Conservation (phyloP, 805 yeast genomes). For the Starmerella potacharoeniae region DNA sequence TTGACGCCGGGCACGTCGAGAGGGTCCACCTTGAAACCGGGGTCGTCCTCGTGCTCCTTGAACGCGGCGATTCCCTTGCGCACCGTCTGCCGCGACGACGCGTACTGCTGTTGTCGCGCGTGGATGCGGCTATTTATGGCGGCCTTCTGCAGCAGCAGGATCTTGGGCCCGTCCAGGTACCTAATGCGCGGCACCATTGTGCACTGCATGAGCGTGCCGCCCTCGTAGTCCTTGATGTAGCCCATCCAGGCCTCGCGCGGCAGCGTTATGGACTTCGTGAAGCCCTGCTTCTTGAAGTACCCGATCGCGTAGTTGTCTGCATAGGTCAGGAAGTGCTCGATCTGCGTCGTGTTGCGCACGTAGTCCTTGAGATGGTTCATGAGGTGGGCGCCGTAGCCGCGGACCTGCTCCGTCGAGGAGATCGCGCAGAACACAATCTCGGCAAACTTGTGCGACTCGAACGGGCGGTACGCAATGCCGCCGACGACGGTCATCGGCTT, state of each 20-base stretch:
- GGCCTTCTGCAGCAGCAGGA: constrained; percentile 77
- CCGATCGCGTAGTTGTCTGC: constrained; percentile 99
- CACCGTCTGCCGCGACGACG: constrained; percentile 6
- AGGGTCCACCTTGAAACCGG: constrained; percentile 46
- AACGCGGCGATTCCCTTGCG: constrained; percentile 71
- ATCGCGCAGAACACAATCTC: constrained; percentile 98
- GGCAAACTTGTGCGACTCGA: constrained; percentile 81
- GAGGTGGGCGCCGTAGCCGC: constrained; percentile 97
- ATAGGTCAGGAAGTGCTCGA: constrained; percentile 79
- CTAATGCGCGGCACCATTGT: constrained; percentile 81
- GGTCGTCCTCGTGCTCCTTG: constrained; percentile 31
- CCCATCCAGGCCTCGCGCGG: constrained; percentile 94
- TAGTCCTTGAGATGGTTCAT: constrained; percentile 97
- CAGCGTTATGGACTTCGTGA: constrained; percentile 84
- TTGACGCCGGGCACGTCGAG: constrained; percentile 75
- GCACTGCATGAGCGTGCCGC: constrained; percentile 97
- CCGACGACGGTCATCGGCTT: constrained; percentile 94
- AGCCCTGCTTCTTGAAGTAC: constrained; percentile 95
- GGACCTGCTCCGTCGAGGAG: constrained; percentile 90
- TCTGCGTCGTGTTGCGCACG: constrained; percentile 75
- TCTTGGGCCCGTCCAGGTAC: constrained; percentile 79
- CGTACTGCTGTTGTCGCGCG: constrained; percentile 40
- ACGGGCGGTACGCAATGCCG: constrained; percentile 93
- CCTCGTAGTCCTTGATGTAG: constrained; percentile 96
- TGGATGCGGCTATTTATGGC: constrained; percentile 79